Base-by-base conservation (phyloP, 306 rosid species). In the Rosa lucieae region DNA sequence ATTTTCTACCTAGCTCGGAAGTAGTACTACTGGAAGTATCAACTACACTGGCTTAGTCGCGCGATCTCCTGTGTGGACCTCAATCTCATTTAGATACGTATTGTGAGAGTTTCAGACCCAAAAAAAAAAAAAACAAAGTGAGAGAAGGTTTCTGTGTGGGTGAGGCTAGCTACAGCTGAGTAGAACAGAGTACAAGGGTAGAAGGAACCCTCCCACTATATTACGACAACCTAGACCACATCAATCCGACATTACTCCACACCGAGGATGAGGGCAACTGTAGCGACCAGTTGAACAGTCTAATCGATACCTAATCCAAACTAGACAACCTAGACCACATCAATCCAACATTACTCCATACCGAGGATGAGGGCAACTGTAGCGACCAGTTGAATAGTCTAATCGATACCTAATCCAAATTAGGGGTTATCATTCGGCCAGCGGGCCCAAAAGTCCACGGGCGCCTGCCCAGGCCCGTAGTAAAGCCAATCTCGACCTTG, bases 341-440 rank as follows among this genome's bases (percentile, higher is more conserved):
- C 51, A 73, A 73, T 44, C 77, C 66, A 8, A 73, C 21, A 52
- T 35, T 20, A 17, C 37, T 69, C 49, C 77, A 53, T 37, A 37
- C 76, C 0, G 32, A 10, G 63, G 5, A n/a, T 23, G 11, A 55
- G 61, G 61, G 63, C 40, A 35, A 32, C 17, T 49, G 32, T 53
- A 49, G 51, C 62, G 47, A 23, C 63, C 10, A 10, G 46, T 49
- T 39, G 63, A 51, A 18, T 14, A 32, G 76, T 72, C 76, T 21
- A 72, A 72, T 26, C 75, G 40, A 23, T 8, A 11, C 8, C 49
- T 56, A 72, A 72, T 26, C 37, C 37, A 32, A 32, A 32, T 2
- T 29, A 42, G 7, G 1, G 44, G 5, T 42, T 5, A 40, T 40
- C 43, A 40, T 4, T 40, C 4, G 43, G 9, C 1, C 7, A 0